Evolutionary conservation across 208 protist species (phyloP).

Genomic region (Leishmania major): DNA sequence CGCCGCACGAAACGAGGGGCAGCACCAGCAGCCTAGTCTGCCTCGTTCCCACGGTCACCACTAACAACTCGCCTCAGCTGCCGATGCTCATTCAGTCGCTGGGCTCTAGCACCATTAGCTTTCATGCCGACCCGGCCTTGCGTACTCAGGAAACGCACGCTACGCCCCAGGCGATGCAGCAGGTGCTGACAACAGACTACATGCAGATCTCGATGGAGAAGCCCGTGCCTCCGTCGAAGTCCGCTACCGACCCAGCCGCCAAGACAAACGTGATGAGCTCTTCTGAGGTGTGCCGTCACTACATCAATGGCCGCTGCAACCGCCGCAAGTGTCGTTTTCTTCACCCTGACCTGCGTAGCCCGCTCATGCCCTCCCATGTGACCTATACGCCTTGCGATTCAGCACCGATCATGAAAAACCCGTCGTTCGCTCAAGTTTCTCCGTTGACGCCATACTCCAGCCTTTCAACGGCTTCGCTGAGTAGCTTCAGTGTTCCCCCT

Average conservation of each 20-base stretch:
- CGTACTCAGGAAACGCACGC: constrained; percentile 1
- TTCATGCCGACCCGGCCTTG: not conserved
- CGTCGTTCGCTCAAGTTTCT: not conserved
- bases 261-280: constrained; percentile 11
- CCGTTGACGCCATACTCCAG: constrained; percentile 1
- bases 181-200: not conserved
- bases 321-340: constrained; percentile 71
- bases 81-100: constrained; percentile 20
- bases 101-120: constrained; percentile 3
- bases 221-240: not conserved
- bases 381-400: not conserved
- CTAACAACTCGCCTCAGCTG: not conserved
- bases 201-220: not conserved
- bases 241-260: constrained; percentile 3
- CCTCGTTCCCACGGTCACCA: constrained; percentile 7
- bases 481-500: not conserved
- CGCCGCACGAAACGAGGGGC: constrained; percentile 3
- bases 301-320: constrained; percentile 63
- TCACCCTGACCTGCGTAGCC: constrained; percentile 30
- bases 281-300: constrained; percentile 54
- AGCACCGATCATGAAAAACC: not conserved
- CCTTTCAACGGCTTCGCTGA: constrained; percentile 13
- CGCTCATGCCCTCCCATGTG: not conserved
- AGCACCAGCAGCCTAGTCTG: constrained; percentile 18
- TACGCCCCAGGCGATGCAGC: constrained; percentile 10